A percentile compares a stretch with the other conserved stretches of the same genome.
Conservation (phyloP, 73 alveolate species). For the Effrenium voratum region DNA sequence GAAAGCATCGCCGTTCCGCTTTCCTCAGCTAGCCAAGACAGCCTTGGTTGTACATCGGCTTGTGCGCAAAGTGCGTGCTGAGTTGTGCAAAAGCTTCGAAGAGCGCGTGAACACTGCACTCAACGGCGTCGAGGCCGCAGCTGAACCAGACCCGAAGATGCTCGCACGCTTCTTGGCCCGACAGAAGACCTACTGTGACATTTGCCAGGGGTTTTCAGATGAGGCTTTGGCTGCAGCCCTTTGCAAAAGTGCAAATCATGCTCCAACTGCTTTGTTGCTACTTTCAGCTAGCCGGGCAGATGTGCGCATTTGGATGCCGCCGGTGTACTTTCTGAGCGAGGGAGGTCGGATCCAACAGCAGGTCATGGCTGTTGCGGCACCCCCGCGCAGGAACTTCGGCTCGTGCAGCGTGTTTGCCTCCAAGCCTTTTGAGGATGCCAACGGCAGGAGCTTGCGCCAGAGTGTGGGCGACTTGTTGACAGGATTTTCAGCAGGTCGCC, state of each 20-base stretch:
- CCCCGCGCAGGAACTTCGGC: not conserved
- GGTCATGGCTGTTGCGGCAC: slow-evolving; percentile 29
- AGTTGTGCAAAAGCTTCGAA: not conserved
- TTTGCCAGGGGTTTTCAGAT: not conserved
- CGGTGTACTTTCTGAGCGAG: slow-evolving; percentile 24
- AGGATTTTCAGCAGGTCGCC: not conserved
- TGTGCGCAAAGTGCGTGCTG: not conserved
- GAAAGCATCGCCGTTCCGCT: not conserved
- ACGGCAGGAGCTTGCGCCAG: not conserved
- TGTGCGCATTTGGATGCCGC: slow-evolving; percentile 15
- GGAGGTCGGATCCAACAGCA: slow-evolving; percentile 28
- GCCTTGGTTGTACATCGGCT: not conserved
- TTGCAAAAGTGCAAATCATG: slow-evolving; percentile 7
- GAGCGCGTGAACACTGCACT: not conserved
- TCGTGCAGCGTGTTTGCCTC: slow-evolving; percentile 11
- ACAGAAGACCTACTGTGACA: slow-evolving; percentile 24
- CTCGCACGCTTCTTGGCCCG: not conserved
- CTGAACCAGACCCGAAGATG: not conserved
- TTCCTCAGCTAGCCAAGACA: not conserved
- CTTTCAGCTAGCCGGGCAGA: slow-evolving; percentile 12
- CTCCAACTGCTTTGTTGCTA: slow-evolving; percentile 2
- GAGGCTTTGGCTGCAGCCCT: not conserved
- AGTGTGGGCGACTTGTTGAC: not conserved
- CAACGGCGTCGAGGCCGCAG: not conserved
- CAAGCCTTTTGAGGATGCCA: slow-evolving; percentile 33